These are phyloP conservation scores for Akanthomyces uredinophilus DNA, from an alignment of 2,329 filamentous ascomycete genomes.

Conservation along the genomic window DNA sequence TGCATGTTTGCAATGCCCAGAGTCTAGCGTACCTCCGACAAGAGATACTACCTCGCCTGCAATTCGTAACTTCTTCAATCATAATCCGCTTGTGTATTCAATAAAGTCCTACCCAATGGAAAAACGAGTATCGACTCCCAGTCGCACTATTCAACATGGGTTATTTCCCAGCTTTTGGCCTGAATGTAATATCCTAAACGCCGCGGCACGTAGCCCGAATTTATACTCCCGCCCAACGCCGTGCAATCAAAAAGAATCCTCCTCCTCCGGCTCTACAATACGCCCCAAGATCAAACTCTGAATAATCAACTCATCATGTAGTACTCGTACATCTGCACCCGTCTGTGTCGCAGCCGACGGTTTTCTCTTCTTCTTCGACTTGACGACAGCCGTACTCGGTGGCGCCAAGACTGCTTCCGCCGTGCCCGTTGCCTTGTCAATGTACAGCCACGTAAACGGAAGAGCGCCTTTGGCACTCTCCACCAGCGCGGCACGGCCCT, in stretches of 20 bases:
- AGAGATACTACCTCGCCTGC: too few species aligned
- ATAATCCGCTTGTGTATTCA: background rate
- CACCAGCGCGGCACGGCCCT: slow-evolving; percentile 56
- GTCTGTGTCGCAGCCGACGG: slow-evolving; percentile 22
- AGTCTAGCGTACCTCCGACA: too few species aligned
- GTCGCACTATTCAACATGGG: background rate
- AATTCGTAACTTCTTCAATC: too few species aligned
- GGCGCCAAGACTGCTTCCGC: slow-evolving; percentile 44
- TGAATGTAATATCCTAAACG: background rate
- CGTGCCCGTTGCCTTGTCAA: slow-evolving; percentile 59
- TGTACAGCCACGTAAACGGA: slow-evolving; percentile 72
- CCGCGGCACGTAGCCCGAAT: background rate
- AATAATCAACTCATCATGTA: slow-evolving; percentile 81
- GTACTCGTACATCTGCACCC: slow-evolving; percentile 50
- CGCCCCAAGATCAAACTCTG: slow-evolving; percentile 88
- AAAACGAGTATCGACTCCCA: background rate
- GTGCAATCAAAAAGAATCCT: slow-evolving; percentile 23
- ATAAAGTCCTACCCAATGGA: background rate
- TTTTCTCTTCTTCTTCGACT: slow-evolving; percentile 38
- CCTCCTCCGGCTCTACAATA: slow-evolving; percentile 58
- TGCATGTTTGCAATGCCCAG: too few species aligned
- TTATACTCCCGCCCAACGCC: background rate
- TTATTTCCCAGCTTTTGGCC: background rate
- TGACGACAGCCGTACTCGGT: slow-evolving; percentile 13
- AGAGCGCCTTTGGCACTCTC: slow-evolving; percentile 42